Base-by-base conservation (phyloP, 257 asterid genomes). In the Lycium barbarum region DNA sequence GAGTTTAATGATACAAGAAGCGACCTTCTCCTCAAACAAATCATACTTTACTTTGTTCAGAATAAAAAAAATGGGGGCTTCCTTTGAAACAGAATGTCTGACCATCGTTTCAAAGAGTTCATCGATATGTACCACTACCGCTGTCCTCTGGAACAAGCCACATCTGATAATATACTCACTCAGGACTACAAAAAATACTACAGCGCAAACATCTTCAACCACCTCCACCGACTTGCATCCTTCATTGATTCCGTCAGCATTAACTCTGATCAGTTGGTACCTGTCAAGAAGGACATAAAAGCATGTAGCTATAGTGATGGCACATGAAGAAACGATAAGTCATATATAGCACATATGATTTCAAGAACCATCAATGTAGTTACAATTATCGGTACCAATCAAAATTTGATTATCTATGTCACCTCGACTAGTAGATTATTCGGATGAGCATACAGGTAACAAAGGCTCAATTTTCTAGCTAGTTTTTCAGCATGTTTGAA, bases 201-300 rank as follows among this genome's bases (percentile, higher is more conserved):
- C 85, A 0, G 79, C 78, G 3, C 78, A 78, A 18, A 79, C 88
- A 36, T 85, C 90, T 71, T 83, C 85, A 59, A 83, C 85, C 88
- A 85, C 85, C 66, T 85, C 90, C 33, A 85, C 35, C 83, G 72
- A 58, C 49, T 22, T 82, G 84, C 80, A 63, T 66, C 84, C 74
- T 15, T 87, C 84, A 17, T 47, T 86, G 54, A 65, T 11, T 9
- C 82, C 76, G 4, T 62, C 63, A 1, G 85, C 74, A 49, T 55
- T 66, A 9, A 83, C 74, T 73, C 88, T 67, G 13, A 86, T 86
- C 13, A 86, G 84, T 79, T 86, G 85, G 66, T 74, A 88, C 71
- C 91, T 84, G 87, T 13, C 9, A 62, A 10, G 55, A 55, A 47
- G 9, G 53, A 47, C 9, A 8, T 36, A 47, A 47, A 47, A 47